Evolutionary conservation across 1,139 yeast genomes (phyloP), one percentile per base, ranked within the genome.

Genomic region (Kodamaea suecica): DNA sequence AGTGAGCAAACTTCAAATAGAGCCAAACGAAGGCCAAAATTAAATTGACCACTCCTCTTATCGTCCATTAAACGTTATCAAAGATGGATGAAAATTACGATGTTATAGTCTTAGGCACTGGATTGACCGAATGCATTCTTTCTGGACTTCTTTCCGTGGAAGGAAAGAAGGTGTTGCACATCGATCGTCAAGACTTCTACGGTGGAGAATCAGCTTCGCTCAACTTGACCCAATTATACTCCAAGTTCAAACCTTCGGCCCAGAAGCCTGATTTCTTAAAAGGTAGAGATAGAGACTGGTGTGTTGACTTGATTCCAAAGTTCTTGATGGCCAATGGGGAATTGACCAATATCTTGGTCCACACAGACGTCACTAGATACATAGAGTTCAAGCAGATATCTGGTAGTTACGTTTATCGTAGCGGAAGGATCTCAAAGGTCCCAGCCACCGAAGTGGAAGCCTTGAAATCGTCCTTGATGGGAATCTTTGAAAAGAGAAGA

Each of bases 241-340:
- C 69, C 42, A 83, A 83, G 57, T 83, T 83, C 63, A 81, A 80
- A 59, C 90, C 90, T 25, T 46, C 68, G 6, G 67, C 76, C 28
- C 85, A 83, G 49, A 73, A 78, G 43, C 87, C 94, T 13, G 85
- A 81, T 42, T 73, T 68, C 26, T 68, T 78, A 45, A 75, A 80
- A 40, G 98, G 98, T 32, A 78, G 95, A 50, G 96, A 88, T 55
- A 77, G 98, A 47, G 98, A 92, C 61, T 92, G 98, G 97, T 88
- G 95, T 61, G 90, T 92, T 38, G 99, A 92, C 57, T 73, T 92
- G 66, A 88, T 92, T 52, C 99, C 99, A 34, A 92, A 92, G 67
- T 92, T 92, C 52, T 71, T 94, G 51, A 94, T 92, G 98, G 94
- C 97, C 39, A 87, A 88, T 53, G 99, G 99, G 27, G 99, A 92